phyloP scores from a whole-genome alignment of 2,329 filamentous ascomycete genomes.

The Teratosphaeriaceae sp. region DNA sequence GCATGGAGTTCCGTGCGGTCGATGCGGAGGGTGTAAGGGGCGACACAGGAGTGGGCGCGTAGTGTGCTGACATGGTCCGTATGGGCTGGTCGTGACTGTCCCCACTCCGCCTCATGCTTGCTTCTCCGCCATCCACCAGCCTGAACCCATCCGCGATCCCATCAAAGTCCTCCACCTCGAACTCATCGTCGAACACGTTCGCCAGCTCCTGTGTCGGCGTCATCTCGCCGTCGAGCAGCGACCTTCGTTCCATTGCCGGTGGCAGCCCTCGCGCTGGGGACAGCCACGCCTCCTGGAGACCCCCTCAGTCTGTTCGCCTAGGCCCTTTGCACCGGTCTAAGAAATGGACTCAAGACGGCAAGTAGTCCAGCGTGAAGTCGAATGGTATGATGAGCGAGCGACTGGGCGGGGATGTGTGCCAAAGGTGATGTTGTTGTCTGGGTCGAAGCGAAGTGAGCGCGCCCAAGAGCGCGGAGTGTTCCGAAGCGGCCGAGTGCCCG shows the following conservation, averaged over 20 bases:
- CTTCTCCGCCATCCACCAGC: slow-evolving; percentile 30
- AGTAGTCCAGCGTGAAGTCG: no score
- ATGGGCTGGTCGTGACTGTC: slow-evolving; percentile 22
- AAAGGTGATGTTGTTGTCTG: background rate
- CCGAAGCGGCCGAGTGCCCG: no score
- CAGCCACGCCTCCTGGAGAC: background rate
- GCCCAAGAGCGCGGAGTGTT: no score
- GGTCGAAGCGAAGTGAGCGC: no score
- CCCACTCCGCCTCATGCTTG: slow-evolving; percentile 13
- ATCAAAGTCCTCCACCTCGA: slow-evolving; percentile 38
- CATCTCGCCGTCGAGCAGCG: slow-evolving; percentile 22
- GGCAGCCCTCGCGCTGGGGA: background rate
- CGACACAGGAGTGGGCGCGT: slow-evolving; percentile 17
- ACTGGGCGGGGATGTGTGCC: background rate
- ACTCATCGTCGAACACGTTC: slow-evolving; percentile 45
- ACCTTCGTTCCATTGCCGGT: slow-evolving; percentile 18
- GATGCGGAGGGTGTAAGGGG: slow-evolving; percentile 8
- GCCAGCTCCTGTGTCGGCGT: slow-evolving; percentile 27
- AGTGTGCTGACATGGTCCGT: slow-evolving; percentile 26
- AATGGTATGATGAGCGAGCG: background rate
- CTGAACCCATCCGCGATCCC: slow-evolving; percentile 41
- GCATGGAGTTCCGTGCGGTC: slow-evolving; percentile 25
- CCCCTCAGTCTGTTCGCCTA: background rate
- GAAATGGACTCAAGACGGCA: no score
- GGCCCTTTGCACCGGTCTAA: no score